A percentile compares a stretch with the other conserved stretches of the same genome.
Conservation (phyloP, 1,139 yeast species). For the Zygoascus hellenicus region DNA sequence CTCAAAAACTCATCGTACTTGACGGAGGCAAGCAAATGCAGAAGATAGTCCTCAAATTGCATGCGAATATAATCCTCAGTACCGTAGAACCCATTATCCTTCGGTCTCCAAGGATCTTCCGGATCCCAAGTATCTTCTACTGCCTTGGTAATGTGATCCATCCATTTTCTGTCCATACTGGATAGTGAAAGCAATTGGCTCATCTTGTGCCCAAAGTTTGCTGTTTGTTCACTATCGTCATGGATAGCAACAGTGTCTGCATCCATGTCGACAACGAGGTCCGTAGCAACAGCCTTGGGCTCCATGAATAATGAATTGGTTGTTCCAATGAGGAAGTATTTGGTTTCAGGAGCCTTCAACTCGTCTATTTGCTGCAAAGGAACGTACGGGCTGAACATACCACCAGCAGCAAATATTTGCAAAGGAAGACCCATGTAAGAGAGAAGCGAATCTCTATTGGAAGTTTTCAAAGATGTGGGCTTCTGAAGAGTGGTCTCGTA, state of each 20-base stretch:
- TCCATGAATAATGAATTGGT: slow-evolving; percentile 76
- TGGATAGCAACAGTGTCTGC: slow-evolving; percentile 44
- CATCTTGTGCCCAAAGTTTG: slow-evolving; percentile 34
- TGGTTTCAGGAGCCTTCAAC: slow-evolving; percentile 50
- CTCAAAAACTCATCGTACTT: slow-evolving; percentile 60
- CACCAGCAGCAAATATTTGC: slow-evolving; percentile 78
- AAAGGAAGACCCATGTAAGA: slow-evolving; percentile 84
- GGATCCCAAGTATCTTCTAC: slow-evolving; percentile 41
- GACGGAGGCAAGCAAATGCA: slow-evolving; percentile 65
- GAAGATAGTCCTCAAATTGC: slow-evolving; percentile 83
- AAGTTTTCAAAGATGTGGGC: slow-evolving; percentile 69
- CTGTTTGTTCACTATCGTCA: slow-evolving; percentile 28
- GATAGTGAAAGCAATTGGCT: slow-evolving; percentile 47
- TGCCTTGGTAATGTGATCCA: slow-evolving; percentile 41
- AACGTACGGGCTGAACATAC: slow-evolving; percentile 86
- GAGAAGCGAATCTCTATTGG: slow-evolving; percentile 70
- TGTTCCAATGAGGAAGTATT: slow-evolving; percentile 75
- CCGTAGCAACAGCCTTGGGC: slow-evolving; percentile 49
- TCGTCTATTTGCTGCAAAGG: slow-evolving; percentile 88
- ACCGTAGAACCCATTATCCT: slow-evolving; percentile 52
- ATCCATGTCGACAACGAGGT: slow-evolving; percentile 50
- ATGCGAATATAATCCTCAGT: slow-evolving; percentile 85
- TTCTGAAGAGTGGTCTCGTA: slow-evolving; percentile 48
- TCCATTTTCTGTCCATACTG: slow-evolving; percentile 68
- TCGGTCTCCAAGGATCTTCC: slow-evolving; percentile 41